phyloP scores from a whole-genome alignment of 31 red algal genomes.

The Endocladia muricata region DNA sequence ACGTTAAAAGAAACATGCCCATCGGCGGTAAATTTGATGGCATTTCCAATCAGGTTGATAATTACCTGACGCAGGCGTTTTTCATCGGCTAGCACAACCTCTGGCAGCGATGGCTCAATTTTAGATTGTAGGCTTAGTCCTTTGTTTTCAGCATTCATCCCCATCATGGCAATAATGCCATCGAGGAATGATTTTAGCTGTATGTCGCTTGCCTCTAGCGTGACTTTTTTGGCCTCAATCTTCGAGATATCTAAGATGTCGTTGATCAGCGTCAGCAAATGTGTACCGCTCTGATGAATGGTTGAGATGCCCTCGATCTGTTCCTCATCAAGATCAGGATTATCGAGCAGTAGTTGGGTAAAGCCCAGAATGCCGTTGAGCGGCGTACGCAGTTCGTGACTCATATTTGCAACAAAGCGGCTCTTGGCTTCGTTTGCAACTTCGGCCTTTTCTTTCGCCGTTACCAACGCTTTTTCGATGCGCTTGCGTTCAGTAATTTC shows the following conservation, averaged over 20 bases:
- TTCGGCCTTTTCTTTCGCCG: constrained; percentile 12
- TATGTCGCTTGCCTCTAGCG: background rate
- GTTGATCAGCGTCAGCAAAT: constrained; percentile 1
- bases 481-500: no score
- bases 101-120: background rate
- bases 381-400: constrained; percentile 12
- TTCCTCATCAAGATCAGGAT: background rate
- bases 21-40: constrained; percentile 15
- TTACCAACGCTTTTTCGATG: no score
- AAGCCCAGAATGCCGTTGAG: constrained; percentile 16
- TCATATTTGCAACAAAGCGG: constrained; percentile 9
- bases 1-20: constrained; percentile 1
- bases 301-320: background rate
- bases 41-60: constrained; percentile 10
- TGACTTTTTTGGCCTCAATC: constrained; percentile 9
- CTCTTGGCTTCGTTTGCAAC: background rate
- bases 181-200: background rate
- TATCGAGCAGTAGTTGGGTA: background rate
- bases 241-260: constrained; percentile 27
- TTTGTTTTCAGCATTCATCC: background rate
- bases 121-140: background rate
- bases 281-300: background rate
- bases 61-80: constrained; percentile 4
- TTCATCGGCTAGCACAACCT: background rate
- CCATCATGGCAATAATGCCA: background rate